phyloP scores from a whole-genome alignment of 129 eudicot genomes.

The Centrapalus pauciflorus region DNA sequence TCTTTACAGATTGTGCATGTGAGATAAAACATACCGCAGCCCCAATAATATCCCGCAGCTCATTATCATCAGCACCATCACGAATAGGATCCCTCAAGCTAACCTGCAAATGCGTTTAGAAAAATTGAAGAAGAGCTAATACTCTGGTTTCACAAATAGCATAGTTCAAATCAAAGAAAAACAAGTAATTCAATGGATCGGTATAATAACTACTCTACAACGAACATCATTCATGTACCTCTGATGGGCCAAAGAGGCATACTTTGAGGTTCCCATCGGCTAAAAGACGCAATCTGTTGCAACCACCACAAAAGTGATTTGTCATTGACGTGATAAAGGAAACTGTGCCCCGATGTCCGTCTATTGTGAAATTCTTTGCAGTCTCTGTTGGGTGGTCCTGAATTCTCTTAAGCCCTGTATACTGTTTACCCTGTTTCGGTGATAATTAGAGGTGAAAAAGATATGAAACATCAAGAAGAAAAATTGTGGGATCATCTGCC shows the following conservation, averaged over 20 bases:
- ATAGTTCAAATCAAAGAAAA: not conserved
- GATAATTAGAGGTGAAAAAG: constrained; percentile 14
- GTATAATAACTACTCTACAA: not conserved
- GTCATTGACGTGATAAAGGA: constrained; percentile 98
- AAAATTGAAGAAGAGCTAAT: not conserved
- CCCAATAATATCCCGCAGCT: constrained; percentile 66
- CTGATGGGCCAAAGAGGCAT: constrained; percentile 95
- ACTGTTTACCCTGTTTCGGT: constrained; percentile 59
- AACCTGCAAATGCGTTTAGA: constrained; percentile 43
- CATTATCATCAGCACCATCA: constrained; percentile 73
- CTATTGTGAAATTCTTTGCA: constrained; percentile 86
- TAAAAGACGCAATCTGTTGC: constrained; percentile 84
- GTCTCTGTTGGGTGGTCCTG: constrained; percentile 86
- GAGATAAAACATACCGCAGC: constrained; percentile 60
- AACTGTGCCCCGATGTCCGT: constrained; percentile 87
- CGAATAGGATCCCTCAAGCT: constrained; percentile 98
- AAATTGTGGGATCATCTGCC: constrained; percentile 14
- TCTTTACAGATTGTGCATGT: constrained; percentile 2
- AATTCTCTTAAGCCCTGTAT: constrained; percentile 54
- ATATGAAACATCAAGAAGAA: not conserved
- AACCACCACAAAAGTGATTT: constrained; percentile 94
- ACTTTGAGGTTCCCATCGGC: constrained; percentile 98
- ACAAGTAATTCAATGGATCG: not conserved
- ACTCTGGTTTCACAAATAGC: not conserved
- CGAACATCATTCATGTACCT: constrained; percentile 42